Base-by-base conservation (phyloP, 2,329 filamentous ascomycete genomes). In the Beauveria sp. region DNA sequence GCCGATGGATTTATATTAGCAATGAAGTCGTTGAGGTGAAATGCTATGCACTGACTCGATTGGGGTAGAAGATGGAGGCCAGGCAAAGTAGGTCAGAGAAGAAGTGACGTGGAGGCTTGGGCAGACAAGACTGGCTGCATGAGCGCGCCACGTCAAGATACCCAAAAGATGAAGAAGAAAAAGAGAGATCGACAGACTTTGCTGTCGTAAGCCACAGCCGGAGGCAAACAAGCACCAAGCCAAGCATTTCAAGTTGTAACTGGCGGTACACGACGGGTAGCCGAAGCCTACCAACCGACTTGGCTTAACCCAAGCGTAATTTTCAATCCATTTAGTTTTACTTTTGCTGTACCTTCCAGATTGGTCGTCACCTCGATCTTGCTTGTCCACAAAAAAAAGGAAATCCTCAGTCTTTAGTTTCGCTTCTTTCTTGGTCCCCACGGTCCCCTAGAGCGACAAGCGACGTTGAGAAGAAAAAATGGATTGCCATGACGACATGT, bases 401-500 rank as follows among this genome's bases (percentile, higher is more conserved):
- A 5, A 18, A 18, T 12, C 10, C 24, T 49, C 8, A 24, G 34
- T n/a, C 16, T 26, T 14, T 7, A 5, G 18, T 38, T 57, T 57
- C 20, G 14, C 28, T 8, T 10, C 46, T 24, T 20, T 42, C 26
- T 20, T 38, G 34, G 34, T 38, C 56, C 56, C 56, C 26, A 14
- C 10, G 34, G 34, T 38, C 56, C 56, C 56, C 18, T 60, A n/a
- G 40, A 52, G 43, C 43, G n/a, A 45, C 46, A 24, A 49, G 34
- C 46, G 26, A 42, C 18, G 24, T 10, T 8, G 22, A 45, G 26
- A 43, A 31, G n/a, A 40, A 49, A 52, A 53, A 51, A 18, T 28
- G 57, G 57, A 42, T 45, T 26, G n/a, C 12, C 31, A 60, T 60
- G 57, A 60, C 57, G 57, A 60, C 57, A 60, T 60, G 49, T 53